These are phyloP conservation scores for Rheum nobile DNA, from an alignment of 148 eudicot species.

Conservation along the genomic window DNA sequence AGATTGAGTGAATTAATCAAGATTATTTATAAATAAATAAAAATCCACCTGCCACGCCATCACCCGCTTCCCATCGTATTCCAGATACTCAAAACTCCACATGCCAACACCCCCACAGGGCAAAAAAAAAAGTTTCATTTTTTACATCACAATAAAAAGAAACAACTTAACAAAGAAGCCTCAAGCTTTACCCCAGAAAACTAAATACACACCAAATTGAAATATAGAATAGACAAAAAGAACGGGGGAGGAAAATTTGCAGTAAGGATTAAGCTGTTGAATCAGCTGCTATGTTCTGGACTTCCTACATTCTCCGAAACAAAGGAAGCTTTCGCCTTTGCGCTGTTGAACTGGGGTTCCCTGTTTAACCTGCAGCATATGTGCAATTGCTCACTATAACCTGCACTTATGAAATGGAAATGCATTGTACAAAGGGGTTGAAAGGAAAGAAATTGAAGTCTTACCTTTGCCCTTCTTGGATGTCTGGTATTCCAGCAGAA, in stretches of 20 bases:
- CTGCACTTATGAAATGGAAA: not conserved
- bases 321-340: conserved; percentile 44
- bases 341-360: conserved; percentile 27
- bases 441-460: not conserved
- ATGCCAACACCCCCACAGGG: not conserved
- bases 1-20: not conserved
- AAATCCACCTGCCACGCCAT: not conserved
- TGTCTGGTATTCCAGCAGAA: conserved; percentile 76
- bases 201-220: conserved; percentile 6
- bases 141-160: not conserved
- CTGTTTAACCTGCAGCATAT: conserved; percentile 38
- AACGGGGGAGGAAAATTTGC: not conserved
- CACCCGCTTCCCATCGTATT: not conserved
- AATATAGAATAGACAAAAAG: not conserved
- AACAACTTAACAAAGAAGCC: not conserved
- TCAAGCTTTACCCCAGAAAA: not conserved
- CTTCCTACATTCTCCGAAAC: conserved; percentile 50
- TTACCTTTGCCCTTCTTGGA: conserved; percentile 50
- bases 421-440: not conserved
- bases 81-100: not conserved
- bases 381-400: not conserved
- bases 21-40: not conserved
- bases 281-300: not conserved
- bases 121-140: not conserved
- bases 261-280: not conserved